A percentile compares a stretch with the other conserved stretches of the same genome.
These are phyloP conservation scores for Paramecium biaurelia DNA, from an alignment of 73 alveolate species.

Conservation along the genomic window DNA sequence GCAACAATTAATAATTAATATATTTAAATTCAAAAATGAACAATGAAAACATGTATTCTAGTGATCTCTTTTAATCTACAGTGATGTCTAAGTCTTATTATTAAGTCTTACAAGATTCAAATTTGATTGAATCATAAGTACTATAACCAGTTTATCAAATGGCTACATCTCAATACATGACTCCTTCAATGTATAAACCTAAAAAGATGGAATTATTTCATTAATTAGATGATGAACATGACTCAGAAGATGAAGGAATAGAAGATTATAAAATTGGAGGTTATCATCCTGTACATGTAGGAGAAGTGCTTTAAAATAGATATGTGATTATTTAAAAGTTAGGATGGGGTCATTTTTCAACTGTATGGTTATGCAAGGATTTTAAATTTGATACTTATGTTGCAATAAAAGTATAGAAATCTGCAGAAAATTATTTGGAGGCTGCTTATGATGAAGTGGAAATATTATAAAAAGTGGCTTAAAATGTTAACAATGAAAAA, in stretches of 20 bases:
- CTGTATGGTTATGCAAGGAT: conserved; percentile 92
- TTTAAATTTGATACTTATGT: conserved; percentile 84
- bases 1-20: background rate
- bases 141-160: conserved; percentile 36
- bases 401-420: conserved; percentile 86
- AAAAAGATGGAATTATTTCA: background rate
- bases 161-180: conserved; percentile 45
- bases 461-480: conserved; percentile 63
- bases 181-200: conserved; percentile 29
- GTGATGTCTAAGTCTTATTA: conserved; percentile 43
- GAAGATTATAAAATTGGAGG: conserved; percentile 67
- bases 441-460: conserved; percentile 84
- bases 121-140: conserved; percentile 39
- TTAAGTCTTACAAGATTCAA: conserved; percentile 16
- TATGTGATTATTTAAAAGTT: conserved; percentile 87
- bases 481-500: conserved; percentile 47
- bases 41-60: conserved; percentile 33
- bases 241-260: conserved; percentile 65
- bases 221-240: conserved; percentile 59
- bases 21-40: conserved; percentile 38
- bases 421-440: conserved; percentile 83
- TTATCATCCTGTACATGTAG: conserved; percentile 93
- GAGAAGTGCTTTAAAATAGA: conserved; percentile 85
- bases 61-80: conserved; percentile 47
- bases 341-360: conserved; percentile 95